Conservation (phyloP, 805 yeast species). For the Yamadazyma phyllophila region DNA sequence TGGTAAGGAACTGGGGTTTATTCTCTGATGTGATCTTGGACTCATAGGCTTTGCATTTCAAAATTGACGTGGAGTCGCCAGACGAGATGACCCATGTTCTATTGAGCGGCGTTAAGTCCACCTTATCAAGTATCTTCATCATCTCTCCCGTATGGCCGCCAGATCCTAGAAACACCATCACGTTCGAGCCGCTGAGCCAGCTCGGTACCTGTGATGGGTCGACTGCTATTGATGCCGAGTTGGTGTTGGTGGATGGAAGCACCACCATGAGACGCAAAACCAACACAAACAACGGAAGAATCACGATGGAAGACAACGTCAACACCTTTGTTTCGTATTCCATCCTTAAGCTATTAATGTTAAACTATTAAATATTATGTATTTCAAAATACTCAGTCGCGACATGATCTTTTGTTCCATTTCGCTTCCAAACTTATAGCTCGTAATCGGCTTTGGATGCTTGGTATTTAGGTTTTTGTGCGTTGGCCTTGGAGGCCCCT, state of each 20-base stretch:
- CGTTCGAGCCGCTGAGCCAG: slow-evolving; percentile 18
- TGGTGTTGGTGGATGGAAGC: slow-evolving; percentile 20
- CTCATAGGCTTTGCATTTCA: slow-evolving; percentile 39
- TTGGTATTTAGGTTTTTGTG: slow-evolving; percentile 5
- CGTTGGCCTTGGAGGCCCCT: background rate
- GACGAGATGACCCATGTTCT: slow-evolving; percentile 46
- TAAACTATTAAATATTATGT: no score
- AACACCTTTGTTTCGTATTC: slow-evolving; percentile 20
- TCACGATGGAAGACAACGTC: slow-evolving; percentile 2
- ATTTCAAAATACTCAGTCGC: background rate
- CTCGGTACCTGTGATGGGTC: slow-evolving; percentile 5
- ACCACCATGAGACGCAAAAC: slow-evolving; percentile 22
- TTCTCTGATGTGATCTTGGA: slow-evolving; percentile 15
- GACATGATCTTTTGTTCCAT: background rate
- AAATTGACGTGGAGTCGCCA: slow-evolving; percentile 50
- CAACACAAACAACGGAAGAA: slow-evolving; percentile 21
- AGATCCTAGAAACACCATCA: slow-evolving; percentile 78
- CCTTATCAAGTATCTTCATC: slow-evolving; percentile 59
- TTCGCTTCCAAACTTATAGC: slow-evolving; percentile 7
- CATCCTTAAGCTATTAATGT: slow-evolving; percentile 12
- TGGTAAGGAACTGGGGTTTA: slow-evolving; percentile 22
- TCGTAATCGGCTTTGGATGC: slow-evolving; percentile 16
- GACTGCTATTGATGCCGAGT: background rate
- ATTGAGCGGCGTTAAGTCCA: slow-evolving; percentile 25
- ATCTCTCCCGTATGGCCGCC: slow-evolving; percentile 98